A percentile compares a stretch with the other conserved stretches of the same genome.
These are phyloP conservation scores for Botrytis tulipae DNA, from an alignment of 2,329 filamentous ascomycete genomes.

Conservation along the genomic window DNA sequence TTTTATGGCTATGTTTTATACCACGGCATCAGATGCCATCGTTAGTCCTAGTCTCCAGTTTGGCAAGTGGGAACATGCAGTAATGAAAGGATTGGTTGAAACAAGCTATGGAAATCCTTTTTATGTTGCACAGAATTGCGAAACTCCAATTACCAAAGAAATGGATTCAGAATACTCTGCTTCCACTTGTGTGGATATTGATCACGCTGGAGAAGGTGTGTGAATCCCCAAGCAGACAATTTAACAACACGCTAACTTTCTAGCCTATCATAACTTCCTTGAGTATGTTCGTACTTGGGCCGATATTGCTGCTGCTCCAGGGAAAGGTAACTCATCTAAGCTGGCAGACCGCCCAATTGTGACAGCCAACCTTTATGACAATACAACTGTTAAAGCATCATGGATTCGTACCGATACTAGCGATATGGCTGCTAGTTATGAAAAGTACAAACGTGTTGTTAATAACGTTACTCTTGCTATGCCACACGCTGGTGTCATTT, in stretches of 20 bases:
- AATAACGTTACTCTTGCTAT: constrained; percentile 77
- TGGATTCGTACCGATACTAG: constrained; percentile 62
- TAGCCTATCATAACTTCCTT: constrained; percentile 66
- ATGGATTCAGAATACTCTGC: constrained; percentile 45
- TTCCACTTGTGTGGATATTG: constrained; percentile 64
- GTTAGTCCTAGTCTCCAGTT: constrained; percentile 70
- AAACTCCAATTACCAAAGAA: constrained; percentile 53
- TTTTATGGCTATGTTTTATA: constrained; percentile 68
- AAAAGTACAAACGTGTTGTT: constrained; percentile 55
- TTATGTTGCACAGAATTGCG: constrained; percentile 57
- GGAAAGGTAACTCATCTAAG: constrained; percentile 43
- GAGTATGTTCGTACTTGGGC: constrained; percentile 59
- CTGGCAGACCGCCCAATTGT: constrained; percentile 55
- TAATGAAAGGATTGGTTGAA: constrained; percentile 56
- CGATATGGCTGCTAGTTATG: constrained; percentile 52
- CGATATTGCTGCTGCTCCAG: constrained; percentile 42
- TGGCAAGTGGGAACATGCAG: constrained; percentile 49
- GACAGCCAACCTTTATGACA: constrained; percentile 65
- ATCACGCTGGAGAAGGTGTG: constrained; percentile 63
- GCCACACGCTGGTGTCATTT: constrained; percentile 68
- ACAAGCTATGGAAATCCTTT: constrained; percentile 61
- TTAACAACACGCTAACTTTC: not conserved
- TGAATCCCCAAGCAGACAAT: not conserved
- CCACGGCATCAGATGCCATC: constrained; percentile 71
- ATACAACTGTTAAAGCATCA: constrained; percentile 65